phyloP scores from a whole-genome alignment of 2,329 filamentous ascomycete genomes.

The Sclerotiophoma versabilis region DNA sequence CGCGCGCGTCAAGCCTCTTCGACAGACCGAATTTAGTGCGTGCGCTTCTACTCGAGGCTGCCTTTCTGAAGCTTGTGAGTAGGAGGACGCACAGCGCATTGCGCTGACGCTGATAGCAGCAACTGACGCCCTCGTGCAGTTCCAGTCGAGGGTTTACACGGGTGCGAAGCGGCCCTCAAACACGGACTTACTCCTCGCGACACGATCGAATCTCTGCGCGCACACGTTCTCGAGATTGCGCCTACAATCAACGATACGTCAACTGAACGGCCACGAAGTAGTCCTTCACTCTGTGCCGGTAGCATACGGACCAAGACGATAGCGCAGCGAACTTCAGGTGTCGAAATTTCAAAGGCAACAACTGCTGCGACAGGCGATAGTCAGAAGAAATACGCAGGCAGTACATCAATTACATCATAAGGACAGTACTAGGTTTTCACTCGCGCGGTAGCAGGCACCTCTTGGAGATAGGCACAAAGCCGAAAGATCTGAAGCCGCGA shows the following conservation, averaged over 20 bases:
- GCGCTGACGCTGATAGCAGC: background rate
- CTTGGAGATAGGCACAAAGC: slow-evolving; percentile 40
- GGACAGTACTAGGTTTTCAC: slow-evolving; percentile 28
- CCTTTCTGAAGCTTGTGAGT: background rate
- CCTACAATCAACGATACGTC: background rate
- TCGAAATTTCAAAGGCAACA: background rate
- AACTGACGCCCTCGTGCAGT: slow-evolving; percentile 5
- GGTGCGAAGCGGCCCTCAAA: no score
- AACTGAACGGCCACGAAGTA: background rate
- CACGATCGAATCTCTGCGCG: background rate
- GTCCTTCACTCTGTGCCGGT: background rate
- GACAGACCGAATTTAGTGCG: background rate
- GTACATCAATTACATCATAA: slow-evolving; percentile 13
- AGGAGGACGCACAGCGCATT: background rate
- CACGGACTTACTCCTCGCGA: background rate
- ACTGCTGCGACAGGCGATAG: background rate
- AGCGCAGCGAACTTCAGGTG: background rate
- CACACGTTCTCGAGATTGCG: background rate
- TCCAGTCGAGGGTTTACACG: background rate
- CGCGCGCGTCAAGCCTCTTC: no score
- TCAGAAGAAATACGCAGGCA: slow-evolving; percentile 9
- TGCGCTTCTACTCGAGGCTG: background rate
- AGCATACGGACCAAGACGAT: background rate
- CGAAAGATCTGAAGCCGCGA: slow-evolving; percentile 39
- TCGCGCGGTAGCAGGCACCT: slow-evolving; percentile 21